These are phyloP conservation scores for Salinomyces thailandicus DNA, from an alignment of 2,329 filamentous ascomycete species.

Conservation along the genomic window DNA sequence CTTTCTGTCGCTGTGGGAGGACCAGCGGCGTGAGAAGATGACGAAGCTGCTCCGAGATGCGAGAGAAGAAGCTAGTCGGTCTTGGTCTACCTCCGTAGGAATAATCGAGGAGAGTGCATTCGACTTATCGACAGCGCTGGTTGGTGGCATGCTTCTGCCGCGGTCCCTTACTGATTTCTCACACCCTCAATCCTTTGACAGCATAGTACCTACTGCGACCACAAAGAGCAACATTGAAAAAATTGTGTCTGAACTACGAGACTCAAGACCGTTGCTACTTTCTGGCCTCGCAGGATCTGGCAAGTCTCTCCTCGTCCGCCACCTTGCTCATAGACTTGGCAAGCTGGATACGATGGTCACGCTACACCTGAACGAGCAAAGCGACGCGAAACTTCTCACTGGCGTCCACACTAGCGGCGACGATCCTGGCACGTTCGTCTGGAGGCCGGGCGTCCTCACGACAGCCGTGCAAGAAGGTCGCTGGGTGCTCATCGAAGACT, in stretches of 20 bases:
- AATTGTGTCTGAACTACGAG: conserved; percentile 58
- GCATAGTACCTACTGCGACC: conserved; percentile 59
- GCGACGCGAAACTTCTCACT: conserved; percentile 90
- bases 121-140: conserved; percentile 43
- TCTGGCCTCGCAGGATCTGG: conserved; percentile 76
- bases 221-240: conserved; percentile 60
- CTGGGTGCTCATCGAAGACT: conserved; percentile 95
- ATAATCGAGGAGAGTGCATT: conserved; percentile 12
- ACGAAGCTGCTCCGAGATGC: conserved; percentile 5
- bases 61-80: conserved; percentile 3
- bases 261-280: conserved; percentile 62
- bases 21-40: conserved; percentile 39
- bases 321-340: conserved; percentile 69
- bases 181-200: conserved; percentile 22
- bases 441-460: conserved; percentile 85
- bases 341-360: conserved; percentile 79
- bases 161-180: conserved; percentile 20
- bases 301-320: conserved; percentile 77
- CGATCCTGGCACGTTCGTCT: conserved; percentile 79
- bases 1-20: conserved; percentile 58
- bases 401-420: conserved; percentile 87
- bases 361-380: conserved; percentile 93
- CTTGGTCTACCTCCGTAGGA: not conserved
- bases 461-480: conserved; percentile 87
- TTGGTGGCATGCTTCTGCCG: conserved; percentile 59